These are phyloP conservation scores for Phytophthora megakarya DNA, from an alignment of 352 stramenopile species.

Conservation along the genomic window DNA sequence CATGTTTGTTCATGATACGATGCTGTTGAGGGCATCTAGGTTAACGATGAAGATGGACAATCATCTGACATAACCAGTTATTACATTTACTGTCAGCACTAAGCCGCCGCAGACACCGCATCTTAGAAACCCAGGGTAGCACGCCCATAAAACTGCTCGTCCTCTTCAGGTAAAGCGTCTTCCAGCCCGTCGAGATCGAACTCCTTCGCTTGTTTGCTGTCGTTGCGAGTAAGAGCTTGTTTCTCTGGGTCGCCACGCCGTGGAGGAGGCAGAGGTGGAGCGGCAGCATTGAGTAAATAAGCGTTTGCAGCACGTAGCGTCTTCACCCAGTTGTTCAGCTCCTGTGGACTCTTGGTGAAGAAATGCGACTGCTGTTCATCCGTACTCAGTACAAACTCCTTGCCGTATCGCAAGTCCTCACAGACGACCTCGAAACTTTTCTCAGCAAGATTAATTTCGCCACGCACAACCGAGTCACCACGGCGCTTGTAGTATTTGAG, in stretches of 20 bases:
- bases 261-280: slow-evolving; percentile 33
- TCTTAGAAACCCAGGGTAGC: slow-evolving; percentile 81
- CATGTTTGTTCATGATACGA: background rate
- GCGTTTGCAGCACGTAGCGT: slow-evolving; percentile 70
- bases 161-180: slow-evolving; percentile 57
- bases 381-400: slow-evolving; percentile 83
- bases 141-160: slow-evolving; percentile 84
- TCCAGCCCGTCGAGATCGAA: slow-evolving; percentile 48
- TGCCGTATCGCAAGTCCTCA: slow-evolving; percentile 72
- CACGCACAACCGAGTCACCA: slow-evolving; percentile 79
- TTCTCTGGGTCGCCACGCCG: slow-evolving; percentile 35
- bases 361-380: slow-evolving; percentile 88
- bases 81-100: slow-evolving; percentile 39
- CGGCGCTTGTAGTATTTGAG: slow-evolving; percentile 90
- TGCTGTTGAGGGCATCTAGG: background rate
- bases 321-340: slow-evolving; percentile 82
- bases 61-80: slow-evolving; percentile 33
- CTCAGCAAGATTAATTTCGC: slow-evolving; percentile 82
- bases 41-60: slow-evolving; percentile 1
- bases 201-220: slow-evolving; percentile 40
- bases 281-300: slow-evolving; percentile 58
- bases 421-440: slow-evolving; percentile 83
- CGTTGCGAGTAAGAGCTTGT: slow-evolving; percentile 18
- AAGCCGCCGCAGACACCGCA: slow-evolving; percentile 13
- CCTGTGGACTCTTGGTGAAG: slow-evolving; percentile 73